phyloP scores from a whole-genome alignment of 805 yeast genomes.

The Pichia cabralensis region DNA sequence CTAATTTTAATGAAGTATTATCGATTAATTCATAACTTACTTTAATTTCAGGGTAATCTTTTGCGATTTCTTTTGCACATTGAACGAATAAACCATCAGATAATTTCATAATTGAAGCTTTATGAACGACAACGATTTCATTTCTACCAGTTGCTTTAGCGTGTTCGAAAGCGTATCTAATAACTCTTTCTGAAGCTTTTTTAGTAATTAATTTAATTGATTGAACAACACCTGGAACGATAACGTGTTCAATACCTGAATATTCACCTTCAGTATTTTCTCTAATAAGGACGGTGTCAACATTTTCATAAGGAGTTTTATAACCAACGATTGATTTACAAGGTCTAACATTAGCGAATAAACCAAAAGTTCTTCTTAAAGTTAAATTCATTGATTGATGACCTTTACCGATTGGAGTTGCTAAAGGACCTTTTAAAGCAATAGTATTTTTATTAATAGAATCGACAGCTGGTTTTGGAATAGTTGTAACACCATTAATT shows the following conservation, averaged over 20 bases:
- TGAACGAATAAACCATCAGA: slow-evolving; percentile 95
- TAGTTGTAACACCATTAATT: slow-evolving; percentile 85
- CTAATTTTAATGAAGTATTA: slow-evolving; percentile 87
- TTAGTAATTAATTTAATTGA: slow-evolving; percentile 94
- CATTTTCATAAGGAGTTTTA: slow-evolving; percentile 82
- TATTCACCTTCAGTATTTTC: slow-evolving; percentile 99
- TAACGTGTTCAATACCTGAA: slow-evolving; percentile 97
- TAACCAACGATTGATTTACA: slow-evolving; percentile 89
- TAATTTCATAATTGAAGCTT: slow-evolving; percentile 96
- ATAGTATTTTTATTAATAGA: slow-evolving; percentile 88
- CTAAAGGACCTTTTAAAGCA: slow-evolving; percentile 96
- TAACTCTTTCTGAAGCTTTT: slow-evolving; percentile 92
- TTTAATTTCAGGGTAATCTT: slow-evolving; percentile 86
- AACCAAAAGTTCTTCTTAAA: slow-evolving; percentile 89
- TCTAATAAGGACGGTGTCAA: slow-evolving; percentile 92
- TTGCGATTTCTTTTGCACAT: slow-evolving; percentile 80
- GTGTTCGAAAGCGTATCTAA: slow-evolving; percentile 94
- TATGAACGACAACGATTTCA: slow-evolving; percentile 90
- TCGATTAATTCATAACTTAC: slow-evolving; percentile 84
- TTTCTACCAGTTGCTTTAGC: slow-evolving; percentile 83
- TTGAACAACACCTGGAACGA: slow-evolving; percentile 97
- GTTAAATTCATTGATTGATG: slow-evolving; percentile 97
- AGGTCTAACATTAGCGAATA: slow-evolving; percentile 96
- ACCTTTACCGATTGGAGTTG: slow-evolving; percentile 98
- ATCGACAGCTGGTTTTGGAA: slow-evolving; percentile 86